A percentile compares a stretch with the other conserved stretches of the same genome.
Conservation (phyloP, 148 eudicot genomes). For the Cornus suecica region DNA sequence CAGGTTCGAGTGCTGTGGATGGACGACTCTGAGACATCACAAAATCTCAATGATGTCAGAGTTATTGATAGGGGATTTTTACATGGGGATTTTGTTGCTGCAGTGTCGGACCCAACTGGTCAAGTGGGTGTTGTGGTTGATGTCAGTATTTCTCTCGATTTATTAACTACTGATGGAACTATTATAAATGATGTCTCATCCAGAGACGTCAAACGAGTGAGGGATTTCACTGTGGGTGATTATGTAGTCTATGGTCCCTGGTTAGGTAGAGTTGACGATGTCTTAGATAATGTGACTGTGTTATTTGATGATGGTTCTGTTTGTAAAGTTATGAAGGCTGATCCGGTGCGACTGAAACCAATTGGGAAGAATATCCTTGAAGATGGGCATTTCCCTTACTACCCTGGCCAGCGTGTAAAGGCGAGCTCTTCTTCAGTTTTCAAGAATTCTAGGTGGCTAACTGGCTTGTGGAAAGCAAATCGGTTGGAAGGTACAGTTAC, state of each 20-base stretch:
- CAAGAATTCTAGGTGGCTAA: conserved; percentile 74
- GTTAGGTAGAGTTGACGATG: conserved; percentile 95
- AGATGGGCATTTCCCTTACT: conserved; percentile 87
- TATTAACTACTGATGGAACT: conserved; percentile 59
- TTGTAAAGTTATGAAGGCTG: conserved; percentile 84
- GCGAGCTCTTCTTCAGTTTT: conserved; percentile 86
- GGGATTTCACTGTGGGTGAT: conserved; percentile 82
- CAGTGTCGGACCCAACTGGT: conserved; percentile 75
- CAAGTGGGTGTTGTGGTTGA: conserved; percentile 90
- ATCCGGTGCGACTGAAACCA: conserved; percentile 81
- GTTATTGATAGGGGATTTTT: conserved; percentile 82
- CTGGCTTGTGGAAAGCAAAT: conserved; percentile 82
- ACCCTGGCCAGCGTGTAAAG: conserved; percentile 92
- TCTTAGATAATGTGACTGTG: conserved; percentile 81
- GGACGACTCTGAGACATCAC: conserved; percentile 73
- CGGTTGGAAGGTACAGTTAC: conserved; percentile 83
- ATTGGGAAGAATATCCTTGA: conserved; percentile 61
- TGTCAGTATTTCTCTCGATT: conserved; percentile 65
- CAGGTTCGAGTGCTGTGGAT: conserved; percentile 89
- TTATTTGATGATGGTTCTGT: conserved; percentile 84
- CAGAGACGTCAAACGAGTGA: conserved; percentile 68
- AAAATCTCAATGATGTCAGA: conserved; percentile 46
- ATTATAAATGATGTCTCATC: conserved; percentile 52
- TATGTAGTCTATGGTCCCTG: conserved; percentile 87
- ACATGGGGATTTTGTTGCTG: conserved; percentile 93